Percentiles rank a stretch among this genome's conserved stretches.
Evolutionary conservation across 805 yeast species (phyloP).

Genomic region (Saturnispora diversa): DNA sequence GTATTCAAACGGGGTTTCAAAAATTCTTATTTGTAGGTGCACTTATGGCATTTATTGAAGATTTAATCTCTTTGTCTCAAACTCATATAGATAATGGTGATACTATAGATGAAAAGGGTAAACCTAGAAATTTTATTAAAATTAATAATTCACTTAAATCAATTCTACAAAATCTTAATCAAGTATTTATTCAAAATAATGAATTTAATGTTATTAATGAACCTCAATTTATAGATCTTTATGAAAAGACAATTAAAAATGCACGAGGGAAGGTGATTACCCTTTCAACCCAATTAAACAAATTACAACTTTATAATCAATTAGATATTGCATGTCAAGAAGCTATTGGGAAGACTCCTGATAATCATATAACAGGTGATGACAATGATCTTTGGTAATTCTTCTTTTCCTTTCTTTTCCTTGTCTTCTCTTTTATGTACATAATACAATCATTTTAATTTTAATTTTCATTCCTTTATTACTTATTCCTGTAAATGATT

Average conservation of each 20-base stretch:
- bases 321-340: slow-evolving; percentile 18
- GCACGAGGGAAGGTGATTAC: slow-evolving; percentile 25
- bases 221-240: slow-evolving; percentile 23
- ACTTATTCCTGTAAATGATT: slow-evolving; percentile 39
- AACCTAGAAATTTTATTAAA: slow-evolving; percentile 15
- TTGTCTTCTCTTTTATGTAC: slow-evolving; percentile 7
- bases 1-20: slow-evolving; percentile 72
- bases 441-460: background rate
- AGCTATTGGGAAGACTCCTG: slow-evolving; percentile 25
- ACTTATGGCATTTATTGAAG: slow-evolving; percentile 40
- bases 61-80: slow-evolving; percentile 9
- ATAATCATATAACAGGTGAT: slow-evolving; percentile 17
- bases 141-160: slow-evolving; percentile 6
- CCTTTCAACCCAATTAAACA: slow-evolving; percentile 21
- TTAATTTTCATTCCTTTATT: too few relatives aligned
- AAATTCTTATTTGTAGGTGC: slow-evolving; percentile 65
- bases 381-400: slow-evolving; percentile 27
- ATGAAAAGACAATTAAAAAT: slow-evolving; percentile 23
- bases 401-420: slow-evolving; percentile 9
- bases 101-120: slow-evolving; percentile 9
- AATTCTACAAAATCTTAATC: slow-evolving; percentile 18
- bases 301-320: slow-evolving; percentile 17
- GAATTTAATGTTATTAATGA: slow-evolving; percentile 21
- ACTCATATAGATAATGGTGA: background rate
- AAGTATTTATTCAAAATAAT: slow-evolving; percentile 19